Base-by-base conservation (phyloP, 306 rosid genomes). In the Corylus avellana region DNA sequence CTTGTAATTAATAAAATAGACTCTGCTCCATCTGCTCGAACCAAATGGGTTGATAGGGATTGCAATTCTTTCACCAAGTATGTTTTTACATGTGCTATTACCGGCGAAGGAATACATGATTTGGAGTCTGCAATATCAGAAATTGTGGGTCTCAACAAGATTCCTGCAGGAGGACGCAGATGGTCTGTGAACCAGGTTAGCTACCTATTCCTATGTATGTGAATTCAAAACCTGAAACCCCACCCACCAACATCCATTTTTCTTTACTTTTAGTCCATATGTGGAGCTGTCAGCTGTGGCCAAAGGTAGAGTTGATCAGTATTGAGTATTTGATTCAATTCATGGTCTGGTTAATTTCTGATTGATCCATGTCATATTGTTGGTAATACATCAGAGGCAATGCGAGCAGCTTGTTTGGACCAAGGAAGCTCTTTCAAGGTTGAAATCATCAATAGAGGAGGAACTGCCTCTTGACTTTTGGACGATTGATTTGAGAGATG, bases 401-500 rank as follows among this genome's bases (percentile, higher is more conserved):
- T 93, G 96, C 29, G 97, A 91, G 88, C 98, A 95, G 89, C 97
- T 95, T 85, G 87, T 92, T 76, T 84, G 97, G 82, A 87, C 98
- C 11, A 91, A 85, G 85, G 98, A 95, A 81, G 97, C 98, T 25
- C 86, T 95, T 71, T 72, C 11, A 44, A 88, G 97, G 82, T 84
- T 95, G 86, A 88, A 90, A 66, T 80, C 90, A 12, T 95, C 98
- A 17, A 88, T 95, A 47, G 91, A 87, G 79, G 97, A 89, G 82
- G 91, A 92, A 81, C 81, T 91, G 37, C 97, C 98, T 49, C 86
- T 90, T 16, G 98, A 92, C 82, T 95, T 95, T 85, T 95, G 97
- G 98, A 92, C 98, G 14, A 89, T 95, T 76, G 98, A 95, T 89
- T 84, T 95, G 87, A 92, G 91, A 81, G 97, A 90, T 66, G 98